phyloP scores from a whole-genome alignment of 345 rosid genomes.

The Laguncularia racemosa region DNA sequence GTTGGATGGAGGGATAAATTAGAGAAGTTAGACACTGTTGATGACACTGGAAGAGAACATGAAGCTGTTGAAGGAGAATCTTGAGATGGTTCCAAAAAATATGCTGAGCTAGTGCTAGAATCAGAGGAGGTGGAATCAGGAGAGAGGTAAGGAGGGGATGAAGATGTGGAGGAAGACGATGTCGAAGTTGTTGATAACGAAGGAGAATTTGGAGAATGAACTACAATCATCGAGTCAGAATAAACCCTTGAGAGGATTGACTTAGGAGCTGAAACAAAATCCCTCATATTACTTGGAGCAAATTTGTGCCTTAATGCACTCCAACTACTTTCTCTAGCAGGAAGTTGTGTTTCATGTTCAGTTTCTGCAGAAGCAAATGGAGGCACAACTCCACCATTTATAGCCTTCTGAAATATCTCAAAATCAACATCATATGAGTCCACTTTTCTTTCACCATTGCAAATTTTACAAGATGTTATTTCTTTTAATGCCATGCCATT shows the following conservation, averaged over 20 bases:
- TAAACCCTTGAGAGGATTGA: conserved; percentile 67
- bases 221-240: conserved; percentile 92
- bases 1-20: conserved; percentile 46
- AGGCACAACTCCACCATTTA: conserved; percentile 89
- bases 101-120: conserved; percentile 54
- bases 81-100: conserved; percentile 50
- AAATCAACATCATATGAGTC: conserved; percentile 75
- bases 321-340: conserved; percentile 96
- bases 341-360: conserved; percentile 87
- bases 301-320: conserved; percentile 74
- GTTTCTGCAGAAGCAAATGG: conserved; percentile 73
- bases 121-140: conserved; percentile 70
- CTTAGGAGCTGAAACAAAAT: conserved; percentile 57
- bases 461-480: conserved; percentile 29
- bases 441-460: conserved; percentile 63
- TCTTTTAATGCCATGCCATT: conserved; percentile 20
- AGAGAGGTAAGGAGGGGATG: conserved; percentile 71
- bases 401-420: conserved; percentile 84
- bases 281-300: conserved; percentile 70
- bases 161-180: conserved; percentile 40
- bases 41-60: conserved; percentile 41
- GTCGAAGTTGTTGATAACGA: conserved; percentile 49
- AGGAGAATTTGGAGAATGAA: conserved; percentile 35
- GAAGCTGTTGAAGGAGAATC: conserved; percentile 66
- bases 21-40: conserved; percentile 58